Evolutionary conservation across 352 stramenopile genomes (phyloP).

Genomic region (Hyaloperonospora arabidopsidis): DNA sequence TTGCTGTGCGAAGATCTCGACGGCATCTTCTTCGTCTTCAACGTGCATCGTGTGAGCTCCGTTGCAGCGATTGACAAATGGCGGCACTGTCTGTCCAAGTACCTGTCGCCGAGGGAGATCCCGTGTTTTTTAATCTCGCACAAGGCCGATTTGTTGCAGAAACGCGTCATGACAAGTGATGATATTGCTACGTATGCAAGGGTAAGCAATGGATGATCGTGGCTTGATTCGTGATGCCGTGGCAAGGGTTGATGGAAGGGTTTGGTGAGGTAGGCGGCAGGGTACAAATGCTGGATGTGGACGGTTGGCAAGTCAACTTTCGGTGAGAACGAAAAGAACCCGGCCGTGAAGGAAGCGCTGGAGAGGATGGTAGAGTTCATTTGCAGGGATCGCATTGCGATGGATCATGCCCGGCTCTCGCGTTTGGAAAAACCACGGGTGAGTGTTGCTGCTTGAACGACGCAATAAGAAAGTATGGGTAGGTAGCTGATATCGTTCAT

Average conservation of each 20-base stretch:
- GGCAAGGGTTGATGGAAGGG: neutral
- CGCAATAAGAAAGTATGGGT: neutral
- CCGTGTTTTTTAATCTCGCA: constrained; percentile 77
- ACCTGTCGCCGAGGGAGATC: constrained; percentile 63
- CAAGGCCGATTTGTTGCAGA: constrained; percentile 78
- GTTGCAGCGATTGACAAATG: constrained; percentile 82
- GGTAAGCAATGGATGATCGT: constrained; percentile 7
- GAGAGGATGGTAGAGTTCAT: constrained; percentile 70
- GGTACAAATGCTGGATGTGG: constrained; percentile 81
- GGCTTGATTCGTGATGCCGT: neutral
- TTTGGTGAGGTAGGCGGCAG: constrained; percentile 33
- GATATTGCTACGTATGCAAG: constrained; percentile 75
- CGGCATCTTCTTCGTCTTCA: constrained; percentile 85
- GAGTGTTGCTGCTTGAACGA: neutral
- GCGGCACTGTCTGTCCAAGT: constrained; percentile 63
- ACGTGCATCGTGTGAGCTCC: constrained; percentile 81
- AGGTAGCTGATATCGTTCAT: neutral
- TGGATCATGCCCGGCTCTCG: constrained; percentile 26
- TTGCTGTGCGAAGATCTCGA: constrained; percentile 72
- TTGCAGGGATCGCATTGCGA: constrained; percentile 29
- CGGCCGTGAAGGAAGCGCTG: constrained; percentile 60
- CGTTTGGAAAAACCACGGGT: constrained; percentile 26
- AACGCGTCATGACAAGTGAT: constrained; percentile 80
- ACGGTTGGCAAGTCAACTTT: constrained; percentile 68
- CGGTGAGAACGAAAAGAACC: constrained; percentile 77